Evolutionary conservation across 768 basidiomycete species (phyloP).

Genomic region (Rhizopogon sp.): DNA sequence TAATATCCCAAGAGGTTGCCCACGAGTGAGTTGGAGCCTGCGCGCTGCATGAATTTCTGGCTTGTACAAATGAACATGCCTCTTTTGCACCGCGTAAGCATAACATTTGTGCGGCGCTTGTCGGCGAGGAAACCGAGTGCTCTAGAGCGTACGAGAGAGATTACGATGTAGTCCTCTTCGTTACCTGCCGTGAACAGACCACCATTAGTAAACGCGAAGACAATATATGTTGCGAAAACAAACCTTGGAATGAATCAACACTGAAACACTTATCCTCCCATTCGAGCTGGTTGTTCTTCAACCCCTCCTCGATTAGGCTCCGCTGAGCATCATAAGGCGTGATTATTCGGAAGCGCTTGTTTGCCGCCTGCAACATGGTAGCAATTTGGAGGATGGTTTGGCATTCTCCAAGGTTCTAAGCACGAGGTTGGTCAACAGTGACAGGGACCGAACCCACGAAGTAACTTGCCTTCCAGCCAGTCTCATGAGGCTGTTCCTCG

Average conservation of each 20-base stretch:
- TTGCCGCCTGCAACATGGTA: slow-evolving; percentile 44
- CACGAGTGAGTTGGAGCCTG: slow-evolving; percentile 43
- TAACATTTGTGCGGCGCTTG: slow-evolving; percentile 74
- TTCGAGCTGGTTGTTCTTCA: slow-evolving; percentile 44
- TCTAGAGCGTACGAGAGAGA: slow-evolving; percentile 63
- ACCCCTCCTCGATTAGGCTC: slow-evolving; percentile 46
- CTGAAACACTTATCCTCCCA: slow-evolving; percentile 74
- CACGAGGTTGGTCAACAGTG: not conserved
- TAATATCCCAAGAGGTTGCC: slow-evolving; percentile 33
- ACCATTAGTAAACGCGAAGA: slow-evolving; percentile 1
- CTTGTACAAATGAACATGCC: slow-evolving; percentile 75
- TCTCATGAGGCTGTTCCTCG: slow-evolving; percentile 28
- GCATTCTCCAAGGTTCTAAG: slow-evolving; percentile 59
- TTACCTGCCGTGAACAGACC: slow-evolving; percentile 47
- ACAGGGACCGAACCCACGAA: not conserved
- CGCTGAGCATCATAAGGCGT: slow-evolving; percentile 82
- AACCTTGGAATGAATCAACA: slow-evolving; percentile 80
- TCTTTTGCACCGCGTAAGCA: slow-evolving; percentile 76
- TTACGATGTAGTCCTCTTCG: slow-evolving; percentile 73
- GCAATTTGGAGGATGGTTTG: slow-evolving; percentile 55
- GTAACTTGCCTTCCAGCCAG: slow-evolving; percentile 34
- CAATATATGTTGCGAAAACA: slow-evolving; percentile 6
- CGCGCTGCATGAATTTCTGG: slow-evolving; percentile 51
- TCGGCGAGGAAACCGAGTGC: slow-evolving; percentile 66
- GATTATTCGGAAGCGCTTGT: slow-evolving; percentile 57